phyloP scores from a whole-genome alignment of 371 early-diverging fungal species.

The Mortierella sp. region DNA sequence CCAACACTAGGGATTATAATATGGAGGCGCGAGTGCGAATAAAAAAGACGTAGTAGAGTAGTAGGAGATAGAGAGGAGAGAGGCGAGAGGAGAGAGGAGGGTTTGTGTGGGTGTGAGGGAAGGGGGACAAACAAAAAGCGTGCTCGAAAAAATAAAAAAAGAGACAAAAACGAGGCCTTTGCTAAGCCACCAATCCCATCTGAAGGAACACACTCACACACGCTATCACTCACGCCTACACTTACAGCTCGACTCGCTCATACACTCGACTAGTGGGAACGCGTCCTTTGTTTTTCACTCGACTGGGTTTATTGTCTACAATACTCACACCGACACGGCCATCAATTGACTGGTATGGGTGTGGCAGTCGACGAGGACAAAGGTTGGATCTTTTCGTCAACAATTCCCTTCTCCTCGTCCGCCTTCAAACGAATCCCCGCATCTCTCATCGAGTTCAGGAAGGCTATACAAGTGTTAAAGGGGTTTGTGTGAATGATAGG shows the following conservation, averaged over 20 bases:
- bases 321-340: not conserved
- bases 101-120: not conserved
- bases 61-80: not conserved
- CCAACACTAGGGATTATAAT: too few species aligned
- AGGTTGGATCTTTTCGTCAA: conserved; percentile 25
- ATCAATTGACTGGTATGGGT: conserved; percentile 18
- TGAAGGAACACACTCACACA: too few species aligned
- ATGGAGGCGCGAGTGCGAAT: too few species aligned
- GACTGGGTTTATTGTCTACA: not conserved
- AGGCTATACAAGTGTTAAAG: conserved; percentile 17
- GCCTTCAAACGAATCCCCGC: conserved; percentile 33
- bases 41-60: too few species aligned
- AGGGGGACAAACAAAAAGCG: not conserved
- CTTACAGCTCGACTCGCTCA: not conserved
- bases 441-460: conserved; percentile 33
- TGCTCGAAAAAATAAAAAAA: not conserved
- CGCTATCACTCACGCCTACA: too few species aligned
- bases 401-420: conserved; percentile 2
- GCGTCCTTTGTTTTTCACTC: not conserved
- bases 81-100: not conserved
- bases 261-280: not conserved
- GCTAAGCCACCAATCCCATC: not conserved
- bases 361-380: not conserved
- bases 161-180: not conserved
- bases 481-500: too few species aligned